Evolutionary conservation across 2,329 filamentous ascomycete species (phyloP), one percentile per base, ranked within the genome.

Genomic region (Aspergillus flavus): DNA sequence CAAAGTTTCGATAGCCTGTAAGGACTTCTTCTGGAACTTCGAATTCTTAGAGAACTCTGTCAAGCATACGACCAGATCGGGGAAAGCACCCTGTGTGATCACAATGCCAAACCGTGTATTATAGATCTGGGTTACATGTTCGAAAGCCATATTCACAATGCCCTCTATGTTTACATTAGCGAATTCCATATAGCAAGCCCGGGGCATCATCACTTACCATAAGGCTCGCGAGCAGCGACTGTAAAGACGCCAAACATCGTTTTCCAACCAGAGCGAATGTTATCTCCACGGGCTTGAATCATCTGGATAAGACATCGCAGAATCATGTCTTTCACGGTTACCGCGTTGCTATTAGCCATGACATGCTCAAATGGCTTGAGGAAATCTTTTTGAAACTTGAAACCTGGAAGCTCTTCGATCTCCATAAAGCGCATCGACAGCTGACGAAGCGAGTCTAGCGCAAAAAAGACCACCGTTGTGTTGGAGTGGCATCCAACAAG

Each of bases 361-460:
- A 99, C 93, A 76, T 98, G 93, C 80, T 99, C 94, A 71, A 99
- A 99, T 0, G 96, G 95, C 79, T 97, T 98, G 59, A 99, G 81
- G 77, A 99, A 99, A 76, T 99, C 94, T 77, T 99, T 99, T 73
- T 99, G 95, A 75, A 99, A 99, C 78, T 98, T 98, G 86, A 99
- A 99, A 73, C 96, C 95, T 1, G 95, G 93, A 69, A 99, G 80
- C 77, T 99, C 95, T 76, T 97, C 95, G 64, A 98, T 93, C 78
- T 99, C 95, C 91, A 99, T 92, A 75, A 99, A 99, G 21, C 94
- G 91, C 94, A 99, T 98, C 0, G 94, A 97, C 46, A 99, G 82
- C 77, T 99, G 95, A 46, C 96, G 88, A 52, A 99, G 81, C 3
- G 94, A 97, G 80, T 99, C 96, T 32, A 99, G 85, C 4, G 95